Percentiles rank a stretch among this genome's conserved stretches.
Conservation (phyloP, 83 land plant species). For the Thuja plicata region DNA sequence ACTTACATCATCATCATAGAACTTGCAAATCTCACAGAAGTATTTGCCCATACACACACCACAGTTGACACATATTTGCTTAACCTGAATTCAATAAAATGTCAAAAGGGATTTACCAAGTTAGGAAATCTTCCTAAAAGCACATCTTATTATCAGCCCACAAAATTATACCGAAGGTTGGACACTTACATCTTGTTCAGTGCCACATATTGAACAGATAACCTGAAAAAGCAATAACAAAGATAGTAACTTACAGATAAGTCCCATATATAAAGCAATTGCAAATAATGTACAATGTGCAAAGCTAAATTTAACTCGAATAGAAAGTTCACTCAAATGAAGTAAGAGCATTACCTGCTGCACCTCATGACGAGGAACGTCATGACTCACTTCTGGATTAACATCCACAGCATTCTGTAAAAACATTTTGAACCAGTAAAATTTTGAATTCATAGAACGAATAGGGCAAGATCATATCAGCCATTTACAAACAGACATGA, state of each 20-base stretch:
- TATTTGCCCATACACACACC: conserved; percentile 80
- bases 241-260: not conserved
- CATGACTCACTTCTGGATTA: conserved; percentile 46
- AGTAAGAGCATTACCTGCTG: conserved; percentile 21
- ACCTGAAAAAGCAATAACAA: conserved; percentile 35
- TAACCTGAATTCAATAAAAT: conserved; percentile 35
- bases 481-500: not conserved
- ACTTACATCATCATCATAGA: conserved; percentile 83
- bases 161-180: not conserved
- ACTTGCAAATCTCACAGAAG: conserved; percentile 71
- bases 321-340: not conserved
- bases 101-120: not conserved
- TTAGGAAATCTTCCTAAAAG: not conserved
- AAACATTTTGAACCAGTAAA: not conserved
- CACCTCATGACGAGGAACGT: conserved; percentile 69
- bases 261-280: not conserved
- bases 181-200: conserved; percentile 72
- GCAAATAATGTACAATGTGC: not conserved
- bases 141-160: not conserved
- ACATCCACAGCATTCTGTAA: conserved; percentile 47
- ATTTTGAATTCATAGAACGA: not conserved
- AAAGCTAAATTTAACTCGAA: not conserved
- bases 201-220: conserved; percentile 68
- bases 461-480: not conserved
- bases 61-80: conserved; percentile 67